Conservation (phyloP, 176 grass and related monocot genomes). For the Cymbopogon citratus region DNA sequence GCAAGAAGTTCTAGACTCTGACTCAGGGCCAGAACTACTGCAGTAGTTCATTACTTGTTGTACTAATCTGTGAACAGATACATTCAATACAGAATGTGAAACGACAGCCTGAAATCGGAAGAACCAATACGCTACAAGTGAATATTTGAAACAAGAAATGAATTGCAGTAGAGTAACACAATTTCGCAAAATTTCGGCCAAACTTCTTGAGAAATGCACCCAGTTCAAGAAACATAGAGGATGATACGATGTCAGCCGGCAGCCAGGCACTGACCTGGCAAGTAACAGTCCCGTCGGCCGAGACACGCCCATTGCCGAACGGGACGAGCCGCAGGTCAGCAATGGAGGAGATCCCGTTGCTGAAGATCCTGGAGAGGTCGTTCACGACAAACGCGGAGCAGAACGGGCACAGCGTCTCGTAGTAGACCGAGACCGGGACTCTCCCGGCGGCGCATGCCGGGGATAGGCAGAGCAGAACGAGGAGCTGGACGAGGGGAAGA, state of each 20-base stretch:
- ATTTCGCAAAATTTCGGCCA: not conserved
- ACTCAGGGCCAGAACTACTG: too few relatives aligned
- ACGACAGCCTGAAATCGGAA: not conserved
- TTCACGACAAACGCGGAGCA: slow-evolving; percentile 67
- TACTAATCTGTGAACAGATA: not conserved
- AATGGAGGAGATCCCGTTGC: slow-evolving; percentile 52
- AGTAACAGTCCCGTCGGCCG: slow-evolving; percentile 38
- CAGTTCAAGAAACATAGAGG: not conserved
- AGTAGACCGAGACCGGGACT: slow-evolving; percentile 66
- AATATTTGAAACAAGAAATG: too few relatives aligned
- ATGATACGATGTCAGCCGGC: not conserved
- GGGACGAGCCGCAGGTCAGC: slow-evolving; percentile 63
- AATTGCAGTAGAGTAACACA: not conserved
- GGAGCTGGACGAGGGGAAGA: slow-evolving; percentile 13
- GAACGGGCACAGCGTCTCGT: slow-evolving; percentile 75
- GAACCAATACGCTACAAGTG: too few relatives aligned
- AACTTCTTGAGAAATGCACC: not conserved
- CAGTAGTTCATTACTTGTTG: not conserved
- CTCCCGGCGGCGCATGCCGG: slow-evolving; percentile 27
- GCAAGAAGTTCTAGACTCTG: too few relatives aligned
- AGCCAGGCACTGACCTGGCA: slow-evolving; percentile 54
- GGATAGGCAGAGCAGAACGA: slow-evolving; percentile 35
- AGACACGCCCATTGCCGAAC: slow-evolving; percentile 55
- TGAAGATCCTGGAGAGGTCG: slow-evolving; percentile 54
- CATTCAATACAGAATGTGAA: too few relatives aligned